Conservation (phyloP, 164 flowering plant genomes). For the Annona cherimola region DNA sequence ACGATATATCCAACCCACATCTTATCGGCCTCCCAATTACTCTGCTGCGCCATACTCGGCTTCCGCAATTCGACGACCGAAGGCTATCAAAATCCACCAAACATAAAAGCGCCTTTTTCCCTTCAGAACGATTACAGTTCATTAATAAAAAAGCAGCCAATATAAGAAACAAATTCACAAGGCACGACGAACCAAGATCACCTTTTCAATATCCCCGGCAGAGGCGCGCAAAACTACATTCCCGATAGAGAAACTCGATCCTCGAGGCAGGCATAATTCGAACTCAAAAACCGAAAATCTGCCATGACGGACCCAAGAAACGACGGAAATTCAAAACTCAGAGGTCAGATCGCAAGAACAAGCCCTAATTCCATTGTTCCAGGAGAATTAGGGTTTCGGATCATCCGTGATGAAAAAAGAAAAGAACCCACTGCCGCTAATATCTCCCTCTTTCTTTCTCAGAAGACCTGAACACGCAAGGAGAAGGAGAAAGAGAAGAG, state of each 20-base stretch:
- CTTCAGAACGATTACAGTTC: neutral
- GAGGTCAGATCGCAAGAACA: neutral
- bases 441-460: neutral
- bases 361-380: neutral
- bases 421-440: neutral
- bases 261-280: slow-evolving; percentile 15
- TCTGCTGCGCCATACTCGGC: slow-evolving; percentile 51
- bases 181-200: neutral
- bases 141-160: neutral
- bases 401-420: neutral
- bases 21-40: slow-evolving; percentile 73
- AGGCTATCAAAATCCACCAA: slow-evolving; percentile 9
- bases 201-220: slow-evolving; percentile 2
- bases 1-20: slow-evolving; percentile 27
- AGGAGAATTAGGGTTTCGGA: neutral
- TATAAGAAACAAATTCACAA: neutral
- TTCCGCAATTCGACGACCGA: slow-evolving; percentile 3
- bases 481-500: neutral
- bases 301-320: neutral
- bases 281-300: slow-evolving; percentile 9
- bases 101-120: slow-evolving; percentile 9
- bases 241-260: slow-evolving; percentile 18
- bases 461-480: neutral
- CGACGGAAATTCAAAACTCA: neutral
- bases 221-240: slow-evolving; percentile 20